A percentile compares a stretch with the other conserved stretches of the same genome.
phyloP scores from a whole-genome alignment of 192 early-diverging fungal genomes.

The Coemansia sp. region DNA sequence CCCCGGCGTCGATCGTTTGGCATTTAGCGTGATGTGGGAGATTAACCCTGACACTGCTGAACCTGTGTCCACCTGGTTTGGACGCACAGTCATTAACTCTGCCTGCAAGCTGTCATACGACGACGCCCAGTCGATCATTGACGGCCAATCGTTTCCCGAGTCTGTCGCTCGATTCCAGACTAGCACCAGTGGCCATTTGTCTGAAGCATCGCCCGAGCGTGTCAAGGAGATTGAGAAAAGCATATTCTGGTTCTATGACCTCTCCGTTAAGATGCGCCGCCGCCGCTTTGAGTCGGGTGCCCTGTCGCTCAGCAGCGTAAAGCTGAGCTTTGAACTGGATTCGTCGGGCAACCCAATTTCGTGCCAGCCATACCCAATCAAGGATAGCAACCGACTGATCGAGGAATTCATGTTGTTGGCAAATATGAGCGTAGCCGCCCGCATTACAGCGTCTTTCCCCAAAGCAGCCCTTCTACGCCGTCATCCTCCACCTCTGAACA shows the following conservation, averaged over 20 bases:
- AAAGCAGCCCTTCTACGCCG: slow-evolving; percentile 76
- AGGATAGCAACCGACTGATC: slow-evolving; percentile 89
- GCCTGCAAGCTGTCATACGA: slow-evolving; percentile 94
- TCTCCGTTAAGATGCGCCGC: slow-evolving; percentile 57
- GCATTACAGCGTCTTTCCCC: slow-evolving; percentile 76
- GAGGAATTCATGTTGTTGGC: slow-evolving; percentile 92
- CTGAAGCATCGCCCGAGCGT: slow-evolving; percentile 13
- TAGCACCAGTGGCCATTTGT: slow-evolving; percentile 7
- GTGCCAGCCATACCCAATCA: slow-evolving; percentile 54
- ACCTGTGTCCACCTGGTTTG: slow-evolving; percentile 77
- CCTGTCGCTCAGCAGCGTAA: slow-evolving; percentile 84
- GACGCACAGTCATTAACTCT: slow-evolving; percentile 85
- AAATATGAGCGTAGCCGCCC: slow-evolving; percentile 91
- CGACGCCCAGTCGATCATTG: slow-evolving; percentile 83
- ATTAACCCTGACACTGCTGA: slow-evolving; percentile 60
- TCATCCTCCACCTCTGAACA: slow-evolving; percentile 57
- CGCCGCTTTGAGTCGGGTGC: slow-evolving; percentile 78
- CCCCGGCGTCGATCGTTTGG: slow-evolving; percentile 84
- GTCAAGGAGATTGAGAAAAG: slow-evolving; percentile 52
- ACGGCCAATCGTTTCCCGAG: slow-evolving; percentile 24
- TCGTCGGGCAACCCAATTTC: slow-evolving; percentile 81
- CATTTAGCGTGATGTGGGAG: slow-evolving; percentile 73
- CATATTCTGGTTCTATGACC: slow-evolving; percentile 53
- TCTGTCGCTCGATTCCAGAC: slow-evolving; percentile 14
- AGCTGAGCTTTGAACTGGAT: slow-evolving; percentile 92